phyloP scores from a whole-genome alignment of 768 basidiomycete species.

The Pleurotus tuoliensis region DNA sequence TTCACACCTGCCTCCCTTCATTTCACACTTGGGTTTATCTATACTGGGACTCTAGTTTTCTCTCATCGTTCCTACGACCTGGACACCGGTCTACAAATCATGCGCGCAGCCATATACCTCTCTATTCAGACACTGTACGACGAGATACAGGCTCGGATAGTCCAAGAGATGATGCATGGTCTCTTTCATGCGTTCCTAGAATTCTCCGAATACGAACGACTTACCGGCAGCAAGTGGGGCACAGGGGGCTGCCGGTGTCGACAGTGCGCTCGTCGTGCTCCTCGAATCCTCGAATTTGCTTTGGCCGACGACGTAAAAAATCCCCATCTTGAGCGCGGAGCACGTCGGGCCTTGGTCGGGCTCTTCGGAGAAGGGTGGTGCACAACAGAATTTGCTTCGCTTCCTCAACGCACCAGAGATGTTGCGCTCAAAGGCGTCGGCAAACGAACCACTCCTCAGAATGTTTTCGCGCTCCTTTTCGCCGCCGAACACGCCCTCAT shows the following conservation, averaged over 20 bases:
- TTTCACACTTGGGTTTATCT: slow-evolving; percentile 92
- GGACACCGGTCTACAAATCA: slow-evolving; percentile 85
- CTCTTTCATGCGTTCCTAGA: slow-evolving; percentile 81
- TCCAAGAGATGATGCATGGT: slow-evolving; percentile 87
- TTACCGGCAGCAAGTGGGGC: slow-evolving; percentile 77
- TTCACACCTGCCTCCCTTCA: slow-evolving; percentile 94
- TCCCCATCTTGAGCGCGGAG: slow-evolving; percentile 61
- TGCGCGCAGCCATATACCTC: slow-evolving; percentile 80
- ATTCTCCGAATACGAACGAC: slow-evolving; percentile 72
- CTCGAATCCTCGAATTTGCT: slow-evolving; percentile 82
- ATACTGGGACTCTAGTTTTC: slow-evolving; percentile 91
- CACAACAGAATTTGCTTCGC: slow-evolving; percentile 70
- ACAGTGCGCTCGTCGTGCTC: slow-evolving; percentile 77
- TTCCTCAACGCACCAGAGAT: slow-evolving; percentile 64
- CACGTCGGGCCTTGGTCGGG: slow-evolving; percentile 72
- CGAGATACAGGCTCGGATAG: slow-evolving; percentile 80
- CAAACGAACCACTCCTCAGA: slow-evolving; percentile 62
- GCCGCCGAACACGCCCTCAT: slow-evolving; percentile 58
- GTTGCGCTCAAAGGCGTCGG: slow-evolving; percentile 69
- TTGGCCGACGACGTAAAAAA: slow-evolving; percentile 75
- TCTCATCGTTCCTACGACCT: slow-evolving; percentile 93
- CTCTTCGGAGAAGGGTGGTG: slow-evolving; percentile 91
- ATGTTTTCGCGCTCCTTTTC: slow-evolving; percentile 66
- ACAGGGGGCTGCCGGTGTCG: slow-evolving; percentile 81
- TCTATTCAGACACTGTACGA: slow-evolving; percentile 65